Conservation (phyloP, 176 grass and related monocot genomes). For the Saccharum officinarum region DNA sequence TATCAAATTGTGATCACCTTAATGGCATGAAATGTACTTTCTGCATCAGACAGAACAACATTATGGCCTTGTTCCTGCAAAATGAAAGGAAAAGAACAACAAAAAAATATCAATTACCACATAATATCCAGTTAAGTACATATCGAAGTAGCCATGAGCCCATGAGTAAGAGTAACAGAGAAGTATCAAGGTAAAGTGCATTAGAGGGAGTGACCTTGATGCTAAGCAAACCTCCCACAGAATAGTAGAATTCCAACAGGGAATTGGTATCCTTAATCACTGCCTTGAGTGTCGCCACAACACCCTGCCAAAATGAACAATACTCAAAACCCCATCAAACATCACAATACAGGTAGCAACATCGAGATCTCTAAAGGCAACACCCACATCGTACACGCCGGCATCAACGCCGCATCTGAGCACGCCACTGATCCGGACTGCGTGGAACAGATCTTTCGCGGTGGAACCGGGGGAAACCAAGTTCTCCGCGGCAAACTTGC, state of each 20-base stretch:
- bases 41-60: conserved; percentile 58
- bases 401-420: conserved; percentile 47
- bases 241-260: conserved; percentile 82
- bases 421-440: conserved; percentile 40
- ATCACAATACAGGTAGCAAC: not conserved
- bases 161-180: not conserved
- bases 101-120: not conserved
- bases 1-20: conserved; percentile 52
- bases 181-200: not conserved
- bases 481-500: conserved; percentile 45
- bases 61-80: conserved; percentile 72
- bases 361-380: conserved; percentile 24
- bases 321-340: conserved; percentile 25
- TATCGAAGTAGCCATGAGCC: not conserved
- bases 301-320: conserved; percentile 47
- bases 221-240: conserved; percentile 63
- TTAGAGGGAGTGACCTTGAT: conserved; percentile 56
- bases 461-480: conserved; percentile 32
- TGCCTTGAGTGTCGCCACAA: conserved; percentile 57
- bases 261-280: conserved; percentile 77
- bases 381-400: conserved; percentile 50
- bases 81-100: not conserved
- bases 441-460: conserved; percentile 68
- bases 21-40: conserved; percentile 84
- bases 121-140: not conserved